Evolutionary conservation across 1,139 yeast genomes (phyloP), one percentile per base, ranked within the genome.

Genomic region (Lodderomyces metapsilosis): DNA sequence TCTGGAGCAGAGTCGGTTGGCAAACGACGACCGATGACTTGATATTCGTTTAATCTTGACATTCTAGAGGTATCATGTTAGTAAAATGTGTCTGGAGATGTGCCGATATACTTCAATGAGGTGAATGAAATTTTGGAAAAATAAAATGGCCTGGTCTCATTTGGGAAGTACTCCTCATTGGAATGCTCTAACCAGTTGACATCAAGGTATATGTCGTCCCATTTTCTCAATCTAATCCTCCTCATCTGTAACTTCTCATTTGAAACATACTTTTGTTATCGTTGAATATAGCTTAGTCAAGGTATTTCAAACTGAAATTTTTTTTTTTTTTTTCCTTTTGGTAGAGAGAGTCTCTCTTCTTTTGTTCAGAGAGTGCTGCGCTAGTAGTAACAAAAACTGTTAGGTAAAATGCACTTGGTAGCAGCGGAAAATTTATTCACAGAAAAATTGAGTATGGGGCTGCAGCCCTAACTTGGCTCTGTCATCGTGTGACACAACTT

Each of bases 1-100:
- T 89, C 96, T 68, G 98, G 97, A 71, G 86, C 96, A 68, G 91
- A 78, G 78, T 89, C 98, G 69, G 96, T 89, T 64, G 99, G 98
- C 77, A 92, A 89, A 81, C 95, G 95, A 79, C 99, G 96, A 80
- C 99, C 99, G 78, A 92, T 92, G 75, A 92, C 97, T 84, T 92
- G 97, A 83, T 91, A 91, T 85, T 92, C 98, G 84, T 84, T 87
- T 77, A 89, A 87, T 84, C 95, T 89, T 79, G 91, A 80, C 89
- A 84, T 71, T 58, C 36, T 27, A 24, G 36, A 23, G 16, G 18
- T 24, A 24, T 21, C 11, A 17, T 21, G 48, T 47, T 45, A 47
- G 48, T 46, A 46, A 21, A 20, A 21, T n/a, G n/a, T 2, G 31
- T 12, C 31, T 12, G 4, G 13, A 30, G 17, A 18, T 6, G 34